Percentiles rank a stretch among this genome's conserved stretches.
These are phyloP conservation scores for Citrus hindsii DNA, from an alignment of 345 rosid genomes.

Conservation along the genomic window DNA sequence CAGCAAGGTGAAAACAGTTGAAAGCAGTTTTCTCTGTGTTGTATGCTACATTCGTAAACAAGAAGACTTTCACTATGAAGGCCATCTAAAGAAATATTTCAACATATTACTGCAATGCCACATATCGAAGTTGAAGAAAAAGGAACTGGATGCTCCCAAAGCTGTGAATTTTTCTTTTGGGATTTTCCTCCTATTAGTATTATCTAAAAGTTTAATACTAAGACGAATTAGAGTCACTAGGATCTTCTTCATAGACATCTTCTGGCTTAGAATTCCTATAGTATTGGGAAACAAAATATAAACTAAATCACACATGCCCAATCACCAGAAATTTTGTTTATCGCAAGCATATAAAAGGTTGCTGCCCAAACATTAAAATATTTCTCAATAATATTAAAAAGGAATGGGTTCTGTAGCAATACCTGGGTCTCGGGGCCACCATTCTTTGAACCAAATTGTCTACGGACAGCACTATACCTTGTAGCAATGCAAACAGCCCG, in stretches of 20 bases:
- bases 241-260: not conserved
- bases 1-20: not conserved
- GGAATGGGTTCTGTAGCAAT: not conserved
- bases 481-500: constrained; percentile 96
- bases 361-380: not conserved
- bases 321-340: not conserved
- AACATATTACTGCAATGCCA: not conserved
- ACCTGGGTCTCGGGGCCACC: constrained; percentile 93
- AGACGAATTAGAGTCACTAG: not conserved
- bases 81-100: not conserved
- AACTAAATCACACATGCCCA: not conserved
- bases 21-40: not conserved
- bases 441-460: constrained; percentile 82
- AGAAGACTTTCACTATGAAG: not conserved
- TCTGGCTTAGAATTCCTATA: not conserved
- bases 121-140: not conserved
- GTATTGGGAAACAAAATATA: not conserved
- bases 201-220: not conserved
- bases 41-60: not conserved
- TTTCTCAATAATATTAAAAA: not conserved
- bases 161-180: not conserved
- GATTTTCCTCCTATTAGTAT: not conserved
- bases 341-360: not conserved
- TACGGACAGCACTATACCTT: constrained; percentile 91
- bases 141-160: not conserved